Conservation (phyloP, 2,329 filamentous ascomycete species). For the Hypoxylon sp. region DNA sequence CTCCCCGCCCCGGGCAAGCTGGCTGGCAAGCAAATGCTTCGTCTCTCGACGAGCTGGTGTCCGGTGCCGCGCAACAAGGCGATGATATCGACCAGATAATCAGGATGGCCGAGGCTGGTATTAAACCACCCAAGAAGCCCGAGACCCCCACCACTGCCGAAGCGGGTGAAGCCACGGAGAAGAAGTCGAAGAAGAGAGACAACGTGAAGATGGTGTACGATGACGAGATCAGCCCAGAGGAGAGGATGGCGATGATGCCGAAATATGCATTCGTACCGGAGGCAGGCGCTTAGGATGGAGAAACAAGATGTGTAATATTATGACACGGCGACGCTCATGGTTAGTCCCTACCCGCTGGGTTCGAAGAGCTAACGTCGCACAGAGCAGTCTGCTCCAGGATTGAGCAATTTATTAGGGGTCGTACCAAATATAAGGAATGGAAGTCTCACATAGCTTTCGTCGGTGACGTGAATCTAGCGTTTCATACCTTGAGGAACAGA, state of each 20-base stretch:
- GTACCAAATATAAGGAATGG: constrained; percentile 16
- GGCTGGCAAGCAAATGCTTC: constrained; percentile 55
- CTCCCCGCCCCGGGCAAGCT: constrained; percentile 58
- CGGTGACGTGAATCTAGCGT: not conserved
- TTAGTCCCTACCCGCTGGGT: constrained; percentile 6
- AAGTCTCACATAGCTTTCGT: not conserved
- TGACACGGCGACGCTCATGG: constrained; percentile 13
- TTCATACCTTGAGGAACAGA: not conserved
- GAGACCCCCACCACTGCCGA: constrained; percentile 48
- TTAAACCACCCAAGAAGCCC: constrained; percentile 62
- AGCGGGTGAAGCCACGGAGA: constrained; percentile 64
- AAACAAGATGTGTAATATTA: constrained; percentile 35
- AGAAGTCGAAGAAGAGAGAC: constrained; percentile 76
- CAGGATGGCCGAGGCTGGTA: constrained; percentile 72
- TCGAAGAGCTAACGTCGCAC: constrained; percentile 14
- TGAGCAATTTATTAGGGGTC: constrained; percentile 9
- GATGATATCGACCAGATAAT: constrained; percentile 76
- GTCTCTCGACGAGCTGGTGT: constrained; percentile 62
- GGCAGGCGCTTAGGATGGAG: constrained; percentile 34
- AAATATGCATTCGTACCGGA: constrained; percentile 77
- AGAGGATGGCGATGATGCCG: constrained; percentile 84
- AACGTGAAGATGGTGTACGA: constrained; percentile 82
- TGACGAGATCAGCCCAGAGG: constrained; percentile 86
- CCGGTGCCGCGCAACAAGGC: constrained; percentile 59
- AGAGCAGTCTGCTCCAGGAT: constrained; percentile 14